phyloP scores from a whole-genome alignment of 768 basidiomycete genomes.

The Agrocybe praecox region DNA sequence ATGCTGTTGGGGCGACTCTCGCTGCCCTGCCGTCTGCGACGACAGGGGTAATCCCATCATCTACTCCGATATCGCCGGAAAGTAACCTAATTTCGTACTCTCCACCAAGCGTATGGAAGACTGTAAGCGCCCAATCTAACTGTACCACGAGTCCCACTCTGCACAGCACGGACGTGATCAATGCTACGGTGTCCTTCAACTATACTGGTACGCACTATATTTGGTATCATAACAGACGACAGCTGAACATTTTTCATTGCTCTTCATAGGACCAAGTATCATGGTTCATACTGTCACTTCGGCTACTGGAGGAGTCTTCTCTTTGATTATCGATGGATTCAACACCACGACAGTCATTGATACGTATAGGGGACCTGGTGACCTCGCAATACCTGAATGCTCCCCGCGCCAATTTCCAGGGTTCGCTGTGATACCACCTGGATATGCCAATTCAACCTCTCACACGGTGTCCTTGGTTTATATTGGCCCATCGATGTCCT shows the following conservation, averaged over 20 bases:
- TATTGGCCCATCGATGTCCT: not conserved
- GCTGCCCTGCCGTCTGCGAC: constrained; percentile 18
- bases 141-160: constrained; percentile 7
- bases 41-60: constrained; percentile 10
- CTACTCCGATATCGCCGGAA: not conserved
- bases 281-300: constrained; percentile 21
- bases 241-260: not conserved
- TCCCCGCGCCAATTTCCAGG: constrained; percentile 1
- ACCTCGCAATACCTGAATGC: not conserved
- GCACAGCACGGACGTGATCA: constrained; percentile 13
- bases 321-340: constrained; percentile 19
- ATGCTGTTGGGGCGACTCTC: constrained; percentile 18
- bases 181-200: constrained; percentile 20
- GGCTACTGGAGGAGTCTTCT: constrained; percentile 17
- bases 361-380: constrained; percentile 8
- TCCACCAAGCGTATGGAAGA: constrained; percentile 5
- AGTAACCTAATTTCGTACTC: not conserved
- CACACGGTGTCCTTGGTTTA: constrained; percentile 2
- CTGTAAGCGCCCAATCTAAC: not conserved
- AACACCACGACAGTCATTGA: constrained; percentile 16
- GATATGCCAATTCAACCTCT: not conserved
- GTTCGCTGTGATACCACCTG: not conserved
- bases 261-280: constrained; percentile 17
- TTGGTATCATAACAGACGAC: not conserved
- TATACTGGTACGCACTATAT: constrained; percentile 16